Percentiles rank a stretch among this genome's conserved stretches.
These are phyloP conservation scores for Catharanthus roseus DNA, from an alignment of 257 asterid genomes.

Conservation along the genomic window DNA sequence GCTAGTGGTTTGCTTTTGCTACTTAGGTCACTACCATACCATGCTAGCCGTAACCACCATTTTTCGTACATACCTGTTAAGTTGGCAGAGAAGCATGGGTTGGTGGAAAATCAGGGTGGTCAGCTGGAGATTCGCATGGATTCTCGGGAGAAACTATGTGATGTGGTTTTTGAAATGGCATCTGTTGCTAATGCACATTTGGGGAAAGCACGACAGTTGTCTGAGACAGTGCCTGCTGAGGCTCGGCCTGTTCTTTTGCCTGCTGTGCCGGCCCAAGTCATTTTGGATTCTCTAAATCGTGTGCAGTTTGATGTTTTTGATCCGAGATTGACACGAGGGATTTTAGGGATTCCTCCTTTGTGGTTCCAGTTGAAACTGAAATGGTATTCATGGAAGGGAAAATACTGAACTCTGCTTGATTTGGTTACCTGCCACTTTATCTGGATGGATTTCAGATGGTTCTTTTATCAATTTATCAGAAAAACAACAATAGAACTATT, in stretches of 20 bases:
- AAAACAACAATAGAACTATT: not conserved
- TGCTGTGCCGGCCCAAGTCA: constrained; percentile 71
- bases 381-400: constrained; percentile 83
- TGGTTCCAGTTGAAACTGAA: constrained; percentile 81
- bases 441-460: not conserved
- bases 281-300: constrained; percentile 54
- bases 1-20: constrained; percentile 86
- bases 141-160: constrained; percentile 55
- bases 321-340: constrained; percentile 57
- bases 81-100: constrained; percentile 72
- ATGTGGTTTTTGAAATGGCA: constrained; percentile 84
- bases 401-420: constrained; percentile 39
- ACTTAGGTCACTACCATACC: constrained; percentile 78
- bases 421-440: not conserved
- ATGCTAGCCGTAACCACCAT: constrained; percentile 55
- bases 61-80: constrained; percentile 56
- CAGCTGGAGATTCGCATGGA: constrained; percentile 46
- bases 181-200: constrained; percentile 80
- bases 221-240: constrained; percentile 63
- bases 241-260: constrained; percentile 74
- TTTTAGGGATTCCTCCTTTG: constrained; percentile 72
- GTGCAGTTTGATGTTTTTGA: constrained; percentile 84
- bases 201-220: constrained; percentile 72
- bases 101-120: constrained; percentile 47
- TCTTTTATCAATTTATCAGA: not conserved